Base-by-base conservation (phyloP, 2,329 filamentous ascomycete genomes). In the Catunica adiposa region DNA sequence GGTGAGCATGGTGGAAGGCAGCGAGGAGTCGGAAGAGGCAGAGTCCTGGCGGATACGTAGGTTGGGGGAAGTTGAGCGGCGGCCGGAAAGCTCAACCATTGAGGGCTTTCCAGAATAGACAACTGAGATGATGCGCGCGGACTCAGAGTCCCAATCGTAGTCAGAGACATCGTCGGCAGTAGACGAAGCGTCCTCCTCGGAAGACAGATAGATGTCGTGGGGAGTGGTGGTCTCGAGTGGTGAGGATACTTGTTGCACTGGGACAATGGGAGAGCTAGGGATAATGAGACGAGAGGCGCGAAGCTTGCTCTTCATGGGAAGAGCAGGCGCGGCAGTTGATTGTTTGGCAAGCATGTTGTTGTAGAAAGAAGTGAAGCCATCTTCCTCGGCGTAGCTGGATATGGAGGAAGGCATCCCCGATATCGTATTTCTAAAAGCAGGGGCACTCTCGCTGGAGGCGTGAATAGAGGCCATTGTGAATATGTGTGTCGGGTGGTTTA, bases 151-250 rank as follows among this genome's bases (percentile, higher is more conserved):
- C 60, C 68, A 67, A 53, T 75, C 73, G 62, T 73, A 73, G 62
- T 79, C 75, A 56, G 77, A 80, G 59, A 75, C 75, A 65, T 79
- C 74, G 65, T 79, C 79, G 48, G 76, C 75, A 17, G 76, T 78
- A 1, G 79, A 79, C 1, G 79, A 82, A 29, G 73, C 78, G 60
- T 82, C 80, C 63, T 83, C 80, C 61, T 83, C 80, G 0, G 78
- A 82, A 1, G 79, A 82, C 25, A 83, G 73, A 64, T 83, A 83
- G 57, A 78, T 63, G 56, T 80, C 75, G 64, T 81, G 78, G 4
- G 78, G 75, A 26, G 48, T 53, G n/a, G 48, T 53, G 23, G 48
- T 15, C 3, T 50, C 44, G 17, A 31, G 23, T 6, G 51, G 40
- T 20, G 51, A 52, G n/a, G 51, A 31, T 15, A 38, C 29, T 47